phyloP scores from a whole-genome alignment of 805 yeast genomes.

The Kodamaea kaohsiungensis region DNA sequence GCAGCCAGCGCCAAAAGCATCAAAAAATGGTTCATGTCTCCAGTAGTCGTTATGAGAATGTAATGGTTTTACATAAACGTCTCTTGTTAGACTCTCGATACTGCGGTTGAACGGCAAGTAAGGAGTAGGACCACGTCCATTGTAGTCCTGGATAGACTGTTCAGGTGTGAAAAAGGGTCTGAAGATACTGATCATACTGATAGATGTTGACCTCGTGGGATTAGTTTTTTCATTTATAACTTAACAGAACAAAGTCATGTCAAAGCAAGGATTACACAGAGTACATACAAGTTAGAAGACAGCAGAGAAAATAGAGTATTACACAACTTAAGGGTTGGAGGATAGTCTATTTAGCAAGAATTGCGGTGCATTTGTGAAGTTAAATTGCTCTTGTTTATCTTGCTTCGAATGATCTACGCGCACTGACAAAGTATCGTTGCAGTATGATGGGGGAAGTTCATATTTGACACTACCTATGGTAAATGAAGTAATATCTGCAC shows the following conservation, averaged over 20 bases:
- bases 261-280: background rate
- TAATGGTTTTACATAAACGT: slow-evolving; percentile 43
- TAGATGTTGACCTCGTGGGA: background rate
- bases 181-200: slow-evolving; percentile 18
- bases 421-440: too few relatives aligned
- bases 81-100: slow-evolving; percentile 32
- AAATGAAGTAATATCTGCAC: too few relatives aligned
- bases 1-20: slow-evolving; percentile 57
- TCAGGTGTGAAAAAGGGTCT: slow-evolving; percentile 9
- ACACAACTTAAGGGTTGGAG: background rate
- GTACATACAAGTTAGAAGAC: background rate
- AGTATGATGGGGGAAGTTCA: too few relatives aligned
- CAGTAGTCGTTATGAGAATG: slow-evolving; percentile 76
- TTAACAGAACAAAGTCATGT: background rate
- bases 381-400: too few relatives aligned
- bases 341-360: background rate
- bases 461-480: too few relatives aligned
- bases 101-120: slow-evolving; percentile 20
- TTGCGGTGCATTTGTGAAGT: too few relatives aligned
- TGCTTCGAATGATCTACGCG: too few relatives aligned
- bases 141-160: slow-evolving; percentile 8
- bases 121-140: slow-evolving; percentile 18
- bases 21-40: slow-evolving; percentile 57
- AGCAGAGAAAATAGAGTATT: background rate
- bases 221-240: background rate